Conservation (phyloP, 345 rosid genomes). For the Citrus glauca region DNA sequence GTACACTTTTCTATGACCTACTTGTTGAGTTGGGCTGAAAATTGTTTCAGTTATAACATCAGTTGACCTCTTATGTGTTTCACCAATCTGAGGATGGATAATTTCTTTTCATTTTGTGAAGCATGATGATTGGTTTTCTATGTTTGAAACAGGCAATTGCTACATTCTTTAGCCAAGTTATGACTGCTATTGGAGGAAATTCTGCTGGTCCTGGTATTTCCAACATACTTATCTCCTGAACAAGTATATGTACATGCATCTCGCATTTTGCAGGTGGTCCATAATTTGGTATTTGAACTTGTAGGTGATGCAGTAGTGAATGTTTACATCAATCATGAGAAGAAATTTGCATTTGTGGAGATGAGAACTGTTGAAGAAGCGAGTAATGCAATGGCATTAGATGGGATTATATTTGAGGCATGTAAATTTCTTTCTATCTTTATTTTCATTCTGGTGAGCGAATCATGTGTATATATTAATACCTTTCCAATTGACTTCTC, state of each 20-base stretch:
- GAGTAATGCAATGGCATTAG: slow-evolving; percentile 41
- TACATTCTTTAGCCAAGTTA: slow-evolving; percentile 44
- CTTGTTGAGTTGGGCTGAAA: not conserved
- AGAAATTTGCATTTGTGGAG: slow-evolving; percentile 46
- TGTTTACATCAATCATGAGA: slow-evolving; percentile 42
- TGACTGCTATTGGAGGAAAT: slow-evolving; percentile 51
- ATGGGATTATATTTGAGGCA: slow-evolving; percentile 41
- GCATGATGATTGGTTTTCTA: not conserved
- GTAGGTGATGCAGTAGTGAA: slow-evolving; percentile 46
- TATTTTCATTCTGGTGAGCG: not conserved
- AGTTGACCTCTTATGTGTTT: not conserved
- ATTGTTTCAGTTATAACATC: not conserved
- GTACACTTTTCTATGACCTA: not conserved
- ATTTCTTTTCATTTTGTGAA: slow-evolving; percentile 10
- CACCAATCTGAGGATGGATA: not conserved
- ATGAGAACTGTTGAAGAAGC: slow-evolving; percentile 47
- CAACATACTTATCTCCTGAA: not conserved
- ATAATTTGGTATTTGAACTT: not conserved
- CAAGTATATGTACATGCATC: not conserved
- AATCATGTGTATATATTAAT: not conserved
- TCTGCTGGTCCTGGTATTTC: slow-evolving; percentile 48
- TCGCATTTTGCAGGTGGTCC: not conserved
- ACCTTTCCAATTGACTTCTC: not conserved
- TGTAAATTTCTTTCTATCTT: not conserved
- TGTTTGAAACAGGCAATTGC: slow-evolving; percentile 37